phyloP scores from a whole-genome alignment of 2,329 filamentous ascomycete species.

The Amphichorda felina region DNA sequence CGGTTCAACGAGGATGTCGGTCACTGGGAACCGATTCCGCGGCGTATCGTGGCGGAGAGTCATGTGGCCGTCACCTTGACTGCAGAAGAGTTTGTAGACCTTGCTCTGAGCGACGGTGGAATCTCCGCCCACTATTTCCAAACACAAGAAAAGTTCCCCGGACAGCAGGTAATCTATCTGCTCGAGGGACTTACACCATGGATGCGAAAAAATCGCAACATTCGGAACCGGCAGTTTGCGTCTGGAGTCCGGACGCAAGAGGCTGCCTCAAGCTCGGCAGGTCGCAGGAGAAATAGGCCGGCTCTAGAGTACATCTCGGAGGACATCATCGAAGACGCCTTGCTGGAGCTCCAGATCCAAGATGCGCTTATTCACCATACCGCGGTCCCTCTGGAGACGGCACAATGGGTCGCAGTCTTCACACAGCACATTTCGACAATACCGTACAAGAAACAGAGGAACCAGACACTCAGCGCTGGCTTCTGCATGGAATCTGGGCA shows the following conservation, averaged over 20 bases:
- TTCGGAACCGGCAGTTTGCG: slow-evolving; percentile 56
- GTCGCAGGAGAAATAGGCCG: slow-evolving; percentile 26
- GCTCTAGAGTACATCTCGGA: slow-evolving; percentile 47
- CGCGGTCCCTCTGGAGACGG: slow-evolving; percentile 45
- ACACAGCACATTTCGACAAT: slow-evolving; percentile 71
- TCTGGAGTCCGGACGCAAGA: slow-evolving; percentile 44
- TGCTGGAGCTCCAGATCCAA: slow-evolving; percentile 58
- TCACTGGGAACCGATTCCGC: slow-evolving; percentile 51
- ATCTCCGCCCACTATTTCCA: slow-evolving; percentile 47
- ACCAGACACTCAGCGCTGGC: slow-evolving; percentile 39
- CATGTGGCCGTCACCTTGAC: slow-evolving; percentile 51
- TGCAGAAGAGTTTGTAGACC: slow-evolving; percentile 53
- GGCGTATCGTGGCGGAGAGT: slow-evolving; percentile 40
- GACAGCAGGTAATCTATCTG: slow-evolving; percentile 51
- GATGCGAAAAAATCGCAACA: slow-evolving; percentile 56
- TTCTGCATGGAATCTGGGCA: slow-evolving; percentile 77
- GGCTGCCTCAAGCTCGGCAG: slow-evolving; percentile 7
- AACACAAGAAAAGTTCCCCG: slow-evolving; percentile 41
- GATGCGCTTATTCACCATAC: slow-evolving; percentile 61
- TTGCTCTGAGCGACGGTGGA: slow-evolving; percentile 34
- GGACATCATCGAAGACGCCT: slow-evolving; percentile 56
- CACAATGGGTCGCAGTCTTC: slow-evolving; percentile 60
- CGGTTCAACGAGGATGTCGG: slow-evolving; percentile 47
- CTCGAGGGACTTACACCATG: slow-evolving; percentile 57
- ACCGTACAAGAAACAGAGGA: slow-evolving; percentile 51